Evolutionary conservation across 2,329 filamentous ascomycete genomes (phyloP).

Genomic region (Neoarthrinium moseri): DNA sequence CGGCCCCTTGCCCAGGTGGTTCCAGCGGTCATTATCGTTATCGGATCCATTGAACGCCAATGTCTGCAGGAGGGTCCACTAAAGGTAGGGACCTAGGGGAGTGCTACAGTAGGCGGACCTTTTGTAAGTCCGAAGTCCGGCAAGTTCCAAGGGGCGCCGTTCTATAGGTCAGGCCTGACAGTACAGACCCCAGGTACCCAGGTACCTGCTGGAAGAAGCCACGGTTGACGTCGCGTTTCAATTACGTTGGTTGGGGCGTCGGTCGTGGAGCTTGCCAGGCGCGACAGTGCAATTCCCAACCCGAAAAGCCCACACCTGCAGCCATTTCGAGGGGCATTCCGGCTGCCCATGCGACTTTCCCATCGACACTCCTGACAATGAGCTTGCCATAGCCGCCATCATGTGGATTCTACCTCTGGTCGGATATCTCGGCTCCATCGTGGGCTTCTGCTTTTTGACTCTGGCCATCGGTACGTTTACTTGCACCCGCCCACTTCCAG

Average conservation of each 20-base stretch:
- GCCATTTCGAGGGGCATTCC: neutral
- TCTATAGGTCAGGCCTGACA: neutral
- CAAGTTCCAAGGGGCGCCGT: neutral
- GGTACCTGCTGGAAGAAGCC: neutral
- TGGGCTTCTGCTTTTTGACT: conserved; percentile 93
- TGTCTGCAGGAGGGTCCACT: no score
- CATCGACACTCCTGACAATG: neutral
- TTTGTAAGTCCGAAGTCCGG: neutral
- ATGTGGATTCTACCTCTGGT: conserved; percentile 97
- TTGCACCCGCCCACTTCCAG: neutral
- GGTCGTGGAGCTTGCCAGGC: neutral
- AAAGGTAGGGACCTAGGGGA: no score
- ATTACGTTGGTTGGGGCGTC: no score
- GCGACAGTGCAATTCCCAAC: neutral
- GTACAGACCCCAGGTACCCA: no score
- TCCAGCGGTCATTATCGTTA: no score
- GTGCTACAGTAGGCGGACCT: no score
- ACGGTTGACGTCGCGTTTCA: conserved; percentile 3
- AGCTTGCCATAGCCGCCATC: conserved; percentile 24
- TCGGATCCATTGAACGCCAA: no score
- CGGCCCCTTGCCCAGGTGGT: no score
- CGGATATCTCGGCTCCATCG: conserved; percentile 81
- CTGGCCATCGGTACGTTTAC: conserved; percentile 74
- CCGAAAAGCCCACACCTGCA: neutral
- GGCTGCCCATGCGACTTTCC: neutral